Conservation (phyloP, 208 protist species). For the Trypanosoma cruzi region DNA sequence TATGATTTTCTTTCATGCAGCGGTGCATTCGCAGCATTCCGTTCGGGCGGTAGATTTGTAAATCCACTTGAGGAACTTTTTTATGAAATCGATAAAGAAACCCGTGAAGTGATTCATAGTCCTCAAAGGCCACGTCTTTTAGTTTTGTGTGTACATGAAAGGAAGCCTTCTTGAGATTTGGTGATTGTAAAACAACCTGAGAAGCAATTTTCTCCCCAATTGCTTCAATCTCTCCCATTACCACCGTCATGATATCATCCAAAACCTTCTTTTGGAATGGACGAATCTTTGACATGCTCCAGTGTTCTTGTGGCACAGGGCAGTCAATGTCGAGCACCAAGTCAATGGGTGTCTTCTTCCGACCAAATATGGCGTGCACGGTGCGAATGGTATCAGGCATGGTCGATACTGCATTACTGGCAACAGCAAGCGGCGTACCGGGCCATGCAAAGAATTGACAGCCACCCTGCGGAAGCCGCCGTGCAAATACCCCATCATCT, state of each 20-base stretch:
- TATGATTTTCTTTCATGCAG: slow-evolving; percentile 92
- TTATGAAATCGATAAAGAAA: slow-evolving; percentile 75
- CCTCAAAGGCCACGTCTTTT: slow-evolving; percentile 83
- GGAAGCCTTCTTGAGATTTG: slow-evolving; percentile 89
- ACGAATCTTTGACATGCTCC: slow-evolving; percentile 73
- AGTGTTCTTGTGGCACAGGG: slow-evolving; percentile 83
- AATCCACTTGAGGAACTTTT: slow-evolving; percentile 71
- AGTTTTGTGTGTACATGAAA: slow-evolving; percentile 89
- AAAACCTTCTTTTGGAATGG: slow-evolving; percentile 79
- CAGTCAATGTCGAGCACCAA: slow-evolving; percentile 88
- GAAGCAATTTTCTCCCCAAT: slow-evolving; percentile 76
- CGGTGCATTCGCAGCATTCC: slow-evolving; percentile 90
- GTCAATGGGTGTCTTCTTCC: slow-evolving; percentile 69
- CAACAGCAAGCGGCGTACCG: slow-evolving; percentile 64
- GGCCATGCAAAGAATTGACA: slow-evolving; percentile 92
- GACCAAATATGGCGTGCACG: slow-evolving; percentile 86
- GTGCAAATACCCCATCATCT: slow-evolving; percentile 79
- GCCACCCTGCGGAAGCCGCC: slow-evolving; percentile 71
- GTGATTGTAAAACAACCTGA: slow-evolving; percentile 87
- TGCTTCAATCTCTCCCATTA: slow-evolving; percentile 70
- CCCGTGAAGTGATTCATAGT: slow-evolving; percentile 80
- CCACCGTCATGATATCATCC: slow-evolving; percentile 55
- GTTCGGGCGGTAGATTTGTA: slow-evolving; percentile 85
- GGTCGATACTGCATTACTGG: slow-evolving; percentile 69
- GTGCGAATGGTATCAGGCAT: slow-evolving; percentile 90